Conservation (phyloP, 495 filamentous ascomycete species). For the Wilcoxina mikolae region DNA sequence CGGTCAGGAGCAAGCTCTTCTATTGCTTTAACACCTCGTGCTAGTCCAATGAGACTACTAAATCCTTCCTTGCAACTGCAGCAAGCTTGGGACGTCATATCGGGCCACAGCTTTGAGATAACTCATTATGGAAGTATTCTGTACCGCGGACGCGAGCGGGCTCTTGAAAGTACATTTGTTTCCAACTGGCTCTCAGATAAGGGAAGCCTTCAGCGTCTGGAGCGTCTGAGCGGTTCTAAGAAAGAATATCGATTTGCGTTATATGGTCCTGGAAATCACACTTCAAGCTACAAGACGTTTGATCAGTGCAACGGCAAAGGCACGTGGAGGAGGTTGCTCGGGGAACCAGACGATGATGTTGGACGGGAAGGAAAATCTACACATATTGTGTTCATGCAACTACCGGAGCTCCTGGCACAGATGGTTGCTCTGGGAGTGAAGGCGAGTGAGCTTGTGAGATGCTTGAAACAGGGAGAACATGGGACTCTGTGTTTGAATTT, state of each 20-base stretch:
- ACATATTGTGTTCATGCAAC: slow-evolving; percentile 3
- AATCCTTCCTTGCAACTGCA: not conserved
- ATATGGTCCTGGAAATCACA: slow-evolving; percentile 3
- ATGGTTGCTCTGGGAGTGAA: slow-evolving; percentile 1
- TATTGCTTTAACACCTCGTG: not conserved
- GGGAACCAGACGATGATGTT: not conserved
- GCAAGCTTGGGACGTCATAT: not conserved
- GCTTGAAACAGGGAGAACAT: slow-evolving; percentile 4
- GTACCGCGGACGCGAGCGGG: not conserved
- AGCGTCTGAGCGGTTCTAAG: not conserved
- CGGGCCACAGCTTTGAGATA: not conserved
- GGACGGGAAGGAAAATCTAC: not conserved
- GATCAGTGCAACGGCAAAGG: not conserved
- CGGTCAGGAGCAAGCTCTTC: too few relatives aligned
- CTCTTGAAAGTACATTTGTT: not conserved
- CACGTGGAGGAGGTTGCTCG: not conserved
- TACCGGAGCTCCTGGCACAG: slow-evolving; percentile 1
- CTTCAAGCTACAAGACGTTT: not conserved
- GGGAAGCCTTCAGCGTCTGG: not conserved
- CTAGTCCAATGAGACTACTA: not conserved
- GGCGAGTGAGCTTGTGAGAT: not conserved
- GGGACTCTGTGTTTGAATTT: slow-evolving; percentile 1
- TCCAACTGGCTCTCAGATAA: not conserved
- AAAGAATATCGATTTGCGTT: not conserved
- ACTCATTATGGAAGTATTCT: not conserved